Conservation (phyloP, 2,329 filamentous ascomycete genomes). For the Pseudohalonectria lignicola region DNA sequence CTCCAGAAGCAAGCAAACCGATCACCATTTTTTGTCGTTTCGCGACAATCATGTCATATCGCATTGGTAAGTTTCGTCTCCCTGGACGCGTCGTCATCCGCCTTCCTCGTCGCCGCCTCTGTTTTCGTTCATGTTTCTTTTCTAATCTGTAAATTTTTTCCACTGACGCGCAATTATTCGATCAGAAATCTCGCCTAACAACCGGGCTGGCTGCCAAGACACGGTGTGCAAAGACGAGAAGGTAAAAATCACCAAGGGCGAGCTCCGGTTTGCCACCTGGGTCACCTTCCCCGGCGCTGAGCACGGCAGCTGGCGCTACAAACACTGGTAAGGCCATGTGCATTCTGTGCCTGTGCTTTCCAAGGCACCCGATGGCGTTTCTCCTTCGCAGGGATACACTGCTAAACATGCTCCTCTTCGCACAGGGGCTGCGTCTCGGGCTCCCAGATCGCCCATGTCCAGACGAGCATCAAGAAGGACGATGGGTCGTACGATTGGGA, state of each 20-base stretch:
- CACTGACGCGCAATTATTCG: no score
- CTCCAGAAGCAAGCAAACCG: no score
- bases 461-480: slow-evolving; percentile 37
- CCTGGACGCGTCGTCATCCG: no score
- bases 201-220: slow-evolving; percentile 65
- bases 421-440: slow-evolving; percentile 82
- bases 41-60: slow-evolving; percentile 11
- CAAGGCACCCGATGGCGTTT: background rate
- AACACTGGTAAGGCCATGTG: slow-evolving; percentile 61
- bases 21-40: no score
- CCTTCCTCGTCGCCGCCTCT: background rate
- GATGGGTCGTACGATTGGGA: slow-evolving; percentile 47
- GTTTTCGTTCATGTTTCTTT: background rate
- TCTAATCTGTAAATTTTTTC: no score
- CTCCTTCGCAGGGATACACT: no score
- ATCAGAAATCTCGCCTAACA: slow-evolving; percentile 62
- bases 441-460: slow-evolving; percentile 54
- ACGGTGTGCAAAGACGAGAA: slow-evolving; percentile 58
- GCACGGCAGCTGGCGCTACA: slow-evolving; percentile 61
- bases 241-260: slow-evolving; percentile 67
- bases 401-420: background rate
- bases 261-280: slow-evolving; percentile 67
- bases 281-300: slow-evolving; percentile 44
- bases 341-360: background rate
- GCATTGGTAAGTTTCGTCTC: slow-evolving; percentile 18